phyloP scores from a whole-genome alignment of 345 rosid genomes.

The Populus euphratica region DNA sequence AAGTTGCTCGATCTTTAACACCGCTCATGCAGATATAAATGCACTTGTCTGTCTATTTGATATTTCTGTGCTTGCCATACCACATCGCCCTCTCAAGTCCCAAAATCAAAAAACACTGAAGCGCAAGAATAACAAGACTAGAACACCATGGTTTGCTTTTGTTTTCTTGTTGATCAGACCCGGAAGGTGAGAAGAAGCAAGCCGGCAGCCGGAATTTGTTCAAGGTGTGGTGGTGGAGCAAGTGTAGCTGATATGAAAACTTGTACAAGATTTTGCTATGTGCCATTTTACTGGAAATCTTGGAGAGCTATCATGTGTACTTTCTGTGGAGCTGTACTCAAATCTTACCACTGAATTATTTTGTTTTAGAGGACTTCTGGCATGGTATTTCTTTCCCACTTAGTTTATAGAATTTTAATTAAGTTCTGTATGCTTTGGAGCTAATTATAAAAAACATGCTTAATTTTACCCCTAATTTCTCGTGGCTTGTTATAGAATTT shows the following conservation, averaged over 20 bases:
- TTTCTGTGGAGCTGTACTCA: constrained; percentile 78
- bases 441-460: too few species aligned
- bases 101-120: background rate
- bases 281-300: constrained; percentile 79
- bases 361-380: too few species aligned
- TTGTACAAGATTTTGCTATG: constrained; percentile 65
- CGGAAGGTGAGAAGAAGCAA: constrained; percentile 63
- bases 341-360: constrained; percentile 51
- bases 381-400: too few species aligned
- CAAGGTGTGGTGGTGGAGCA: constrained; percentile 91
- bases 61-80: background rate
- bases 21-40: background rate
- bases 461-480: too few species aligned
- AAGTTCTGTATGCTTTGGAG: too few species aligned
- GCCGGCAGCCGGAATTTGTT: constrained; percentile 90
- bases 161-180: constrained; percentile 90
- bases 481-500: too few species aligned
- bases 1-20: constrained; percentile 17
- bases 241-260: constrained; percentile 96
- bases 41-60: too few species aligned
- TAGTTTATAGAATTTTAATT: too few species aligned
- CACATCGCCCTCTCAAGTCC: background rate
- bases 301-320: constrained; percentile 86
- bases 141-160: constrained; percentile 55
- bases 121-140: background rate